Base-by-base conservation (phyloP, 352 stramenopile genomes). In the Phytopythium kandeliae region DNA sequence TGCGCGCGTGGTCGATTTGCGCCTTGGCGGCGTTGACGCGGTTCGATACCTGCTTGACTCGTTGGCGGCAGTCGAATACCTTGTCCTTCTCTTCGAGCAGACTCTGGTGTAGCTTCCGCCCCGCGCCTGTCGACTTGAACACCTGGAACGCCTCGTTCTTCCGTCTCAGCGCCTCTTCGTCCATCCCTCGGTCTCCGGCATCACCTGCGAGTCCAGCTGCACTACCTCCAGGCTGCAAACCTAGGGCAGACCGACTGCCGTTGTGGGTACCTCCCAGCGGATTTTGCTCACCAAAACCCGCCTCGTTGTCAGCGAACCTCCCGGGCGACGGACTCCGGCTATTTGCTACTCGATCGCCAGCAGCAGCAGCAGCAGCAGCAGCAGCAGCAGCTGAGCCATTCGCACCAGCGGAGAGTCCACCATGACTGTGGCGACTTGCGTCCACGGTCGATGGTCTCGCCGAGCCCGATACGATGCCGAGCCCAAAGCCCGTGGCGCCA, bases 1-100 rank as follows among this genome's bases (percentile, higher is more conserved):
- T 38, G 33, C 79, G 68, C 28, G 78, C 58, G 2, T 67, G 49
- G 48, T 97, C 85, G 40, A 96, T 96, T 41, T 79, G 63, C 4
- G 54, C 38, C 49, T 96, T 97, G 25, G 74, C 68, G 7, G 55
- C 66, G 52, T 97, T 96, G n/a, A 96, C 58, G 16, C 80, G 67
- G 16, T 47, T 65, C 17, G 81, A 79, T 16, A 94, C 57, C 47
- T 90, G 69, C 36, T 90, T 88, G 15, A 86, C 69, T 6, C 74
- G 77, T 31, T 89, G 76, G 46, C 89, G 91, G 2, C 65, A 60
- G 44, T 86, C 79, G 38, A 86, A 80, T 1, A 91, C 51, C 43
- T 85, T 79, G 48, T 81, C 69, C 52, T 96, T 96, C 28, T 86
- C 78, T 10, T 81, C 69, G 22, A 86, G 71, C 5, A 92, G 56